Base-by-base conservation (phyloP, 2,329 filamentous ascomycete genomes). In the Cladosporium sp. region DNA sequence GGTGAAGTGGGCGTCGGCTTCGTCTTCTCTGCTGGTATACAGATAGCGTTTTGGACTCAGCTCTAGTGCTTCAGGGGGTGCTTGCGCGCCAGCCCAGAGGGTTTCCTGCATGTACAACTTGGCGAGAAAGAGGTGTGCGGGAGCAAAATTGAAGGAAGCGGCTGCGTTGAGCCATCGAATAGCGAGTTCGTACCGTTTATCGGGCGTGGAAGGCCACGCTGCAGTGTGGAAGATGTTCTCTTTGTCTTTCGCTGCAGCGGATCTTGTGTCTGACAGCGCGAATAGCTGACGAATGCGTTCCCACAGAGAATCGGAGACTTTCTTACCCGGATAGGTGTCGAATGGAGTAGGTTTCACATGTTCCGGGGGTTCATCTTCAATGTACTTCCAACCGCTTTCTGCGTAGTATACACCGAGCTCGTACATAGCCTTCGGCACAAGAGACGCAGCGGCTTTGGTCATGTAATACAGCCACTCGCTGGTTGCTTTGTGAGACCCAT, bases 391-490 rank as follows among this genome's bases (percentile, higher is more conserved):
- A 18, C 69, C 68, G 46, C 67, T 72, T 46, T 71, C 66, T 14
- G 70, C 69, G 66, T 82, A 82, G 69, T 79, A 82, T 21, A 72
- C 66, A 1, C 71, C 80, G 11, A 83, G 71, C 12, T 75, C 66
- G 40, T 76, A 73, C 31, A 75, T 76, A 10, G 80, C 79, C 62
- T 76, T 74, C 7, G 71, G 65, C 59, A 80, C 76, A 1, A 78
- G 76, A 6, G 77, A 77, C 12, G 77, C 76, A 3, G 80, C 81
- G 2, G 81, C 80, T 73, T 82, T 82, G 37, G 74, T 81, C 62
- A 78, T 78, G 67, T 79, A 77, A 65, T 76, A 76, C 10, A 82
- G 71, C 81, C 81, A 83, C 2, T 74, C 70, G 35, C 70, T 69
- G 18, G 73, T 78, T 29, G 69, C 66, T 31, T 68, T 67, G 2